Percentiles rank a stretch among this genome's conserved stretches.
These are phyloP conservation scores for Beauveria scarabaeidicola DNA, from an alignment of 2,329 filamentous ascomycete species.

Conservation along the genomic window DNA sequence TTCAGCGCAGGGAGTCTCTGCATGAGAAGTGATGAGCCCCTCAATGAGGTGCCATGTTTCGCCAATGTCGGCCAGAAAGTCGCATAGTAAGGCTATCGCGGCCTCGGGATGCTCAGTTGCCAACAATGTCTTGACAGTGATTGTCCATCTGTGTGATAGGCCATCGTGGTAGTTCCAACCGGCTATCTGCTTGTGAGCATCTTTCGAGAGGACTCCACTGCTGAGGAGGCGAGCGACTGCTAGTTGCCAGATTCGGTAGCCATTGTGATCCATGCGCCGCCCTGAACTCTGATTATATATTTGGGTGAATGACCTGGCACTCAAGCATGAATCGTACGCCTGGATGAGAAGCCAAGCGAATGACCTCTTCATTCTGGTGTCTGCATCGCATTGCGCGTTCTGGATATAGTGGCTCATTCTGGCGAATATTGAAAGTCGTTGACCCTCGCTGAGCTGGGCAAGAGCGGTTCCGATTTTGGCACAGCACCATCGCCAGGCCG, in stretches of 20 bases:
- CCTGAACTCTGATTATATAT: background rate
- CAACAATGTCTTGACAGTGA: background rate
- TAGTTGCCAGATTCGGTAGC: slow-evolving; percentile 2
- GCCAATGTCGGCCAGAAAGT: background rate
- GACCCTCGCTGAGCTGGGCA: background rate
- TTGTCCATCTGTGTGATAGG: background rate
- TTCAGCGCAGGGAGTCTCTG: background rate
- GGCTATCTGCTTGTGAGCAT: background rate
- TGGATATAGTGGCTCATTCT: background rate
- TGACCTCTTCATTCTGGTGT: slow-evolving; percentile 6
- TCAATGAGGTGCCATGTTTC: slow-evolving; percentile 4
- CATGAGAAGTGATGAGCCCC: background rate
- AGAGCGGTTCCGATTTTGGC: background rate
- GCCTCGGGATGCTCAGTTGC: background rate
- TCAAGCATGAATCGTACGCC: slow-evolving; percentile 13
- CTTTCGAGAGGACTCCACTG: background rate
- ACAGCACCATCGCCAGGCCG: slow-evolving; percentile 3
- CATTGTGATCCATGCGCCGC: background rate
- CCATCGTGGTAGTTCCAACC: background rate
- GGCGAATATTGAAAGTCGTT: background rate
- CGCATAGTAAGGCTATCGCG: background rate
- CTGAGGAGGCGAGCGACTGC: background rate
- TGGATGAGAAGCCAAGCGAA: slow-evolving; percentile 19
- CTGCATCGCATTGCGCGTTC: background rate
- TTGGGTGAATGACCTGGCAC: slow-evolving; percentile 13